Base-by-base conservation (phyloP, 2,329 filamentous ascomycete genomes). In the Aureobasidium sp. region DNA sequence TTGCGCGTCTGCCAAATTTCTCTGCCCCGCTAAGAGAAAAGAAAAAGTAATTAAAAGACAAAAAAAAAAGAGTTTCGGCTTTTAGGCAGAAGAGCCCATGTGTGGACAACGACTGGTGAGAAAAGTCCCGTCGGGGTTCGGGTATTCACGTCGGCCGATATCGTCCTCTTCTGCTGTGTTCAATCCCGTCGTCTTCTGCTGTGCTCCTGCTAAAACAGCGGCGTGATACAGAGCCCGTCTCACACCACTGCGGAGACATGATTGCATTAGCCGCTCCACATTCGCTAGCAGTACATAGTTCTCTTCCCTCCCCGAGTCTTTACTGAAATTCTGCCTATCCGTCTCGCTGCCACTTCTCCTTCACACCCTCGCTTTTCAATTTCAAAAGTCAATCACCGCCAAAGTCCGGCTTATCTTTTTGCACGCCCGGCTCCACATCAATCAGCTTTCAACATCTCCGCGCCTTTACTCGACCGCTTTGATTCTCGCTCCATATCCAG, bases 221-320 rank as follows among this genome's bases (percentile, higher is more conserved):
- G 47, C 47, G 24, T 50, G 47, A 49, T 49, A 49, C 6, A 21
- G n/a, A 29, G 34, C 17, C 45, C 45, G 38, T 49, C 45, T 49
- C 45, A 49, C 45, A 49, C 45, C 45, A 49, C 30, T 8, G 22
- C 40, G 17, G 40, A 35, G 34, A 25, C 45, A 49, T 29, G 6
- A 37, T 49, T 34, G 21, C 3, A 21, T 38, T n/a, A 21, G 4
- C 22, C 21, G 34, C 45, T 34, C 45, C 45, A 34, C 45, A 24
- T 19, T 7, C 22, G 16, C 45, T 21, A 7, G 12, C 44, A 12
- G n/a, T 47, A n/a, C 35, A 29, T 30, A 49, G 38, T 27, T 49
- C 38, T 49, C 45, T 49, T 38, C 45, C 38, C 34, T 49, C 11
- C 45, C 45, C n/a, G n/a, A n/a, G n/a, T 35, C 4, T 14, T 25